Percentiles rank a stretch among this genome's conserved stretches.
phyloP scores from a whole-genome alignment of 2,329 filamentous ascomycete genomes.

The Pseudocercospora ulei region DNA sequence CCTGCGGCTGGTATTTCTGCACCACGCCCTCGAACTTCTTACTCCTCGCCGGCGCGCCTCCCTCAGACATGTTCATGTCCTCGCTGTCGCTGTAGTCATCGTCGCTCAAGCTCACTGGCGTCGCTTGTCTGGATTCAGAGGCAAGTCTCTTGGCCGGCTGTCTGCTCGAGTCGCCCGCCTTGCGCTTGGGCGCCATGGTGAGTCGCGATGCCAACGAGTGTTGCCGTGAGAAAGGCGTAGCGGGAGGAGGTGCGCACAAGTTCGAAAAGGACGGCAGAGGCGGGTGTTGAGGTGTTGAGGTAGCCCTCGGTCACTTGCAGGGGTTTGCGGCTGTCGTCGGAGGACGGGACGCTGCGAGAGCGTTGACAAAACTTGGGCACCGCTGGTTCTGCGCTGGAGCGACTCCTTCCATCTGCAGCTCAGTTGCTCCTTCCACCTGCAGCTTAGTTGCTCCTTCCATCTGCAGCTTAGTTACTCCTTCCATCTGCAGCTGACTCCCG shows the following conservation, averaged over 20 bases:
- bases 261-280: background rate
- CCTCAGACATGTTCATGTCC: conserved; percentile 18
- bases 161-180: conserved; percentile 33
- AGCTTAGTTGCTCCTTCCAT: no score
- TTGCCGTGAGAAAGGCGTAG: background rate
- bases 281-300: conserved; percentile 6
- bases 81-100: conserved; percentile 48
- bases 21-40: conserved; percentile 41
- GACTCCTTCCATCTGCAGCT: no score
- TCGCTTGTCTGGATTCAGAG: conserved; percentile 32
- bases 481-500: no score
- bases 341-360: no score
- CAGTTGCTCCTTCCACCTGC: no score
- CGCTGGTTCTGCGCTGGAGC: no score
- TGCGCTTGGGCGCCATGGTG: conserved; percentile 35
- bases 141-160: conserved; percentile 35
- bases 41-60: conserved; percentile 5
- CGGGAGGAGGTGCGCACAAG: background rate
- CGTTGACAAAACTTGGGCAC: no score
- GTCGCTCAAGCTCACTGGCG: conserved; percentile 45
- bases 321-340: no score
- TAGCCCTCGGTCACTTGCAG: conserved; percentile 1
- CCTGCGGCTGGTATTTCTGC: conserved; percentile 47
- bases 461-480: no score
- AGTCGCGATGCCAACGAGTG: background rate